A percentile compares a stretch with the other conserved stretches of the same genome.
These are phyloP conservation scores for Sphaerulina musiva DNA, from an alignment of 2,329 filamentous ascomycete genomes.

Conservation along the genomic window DNA sequence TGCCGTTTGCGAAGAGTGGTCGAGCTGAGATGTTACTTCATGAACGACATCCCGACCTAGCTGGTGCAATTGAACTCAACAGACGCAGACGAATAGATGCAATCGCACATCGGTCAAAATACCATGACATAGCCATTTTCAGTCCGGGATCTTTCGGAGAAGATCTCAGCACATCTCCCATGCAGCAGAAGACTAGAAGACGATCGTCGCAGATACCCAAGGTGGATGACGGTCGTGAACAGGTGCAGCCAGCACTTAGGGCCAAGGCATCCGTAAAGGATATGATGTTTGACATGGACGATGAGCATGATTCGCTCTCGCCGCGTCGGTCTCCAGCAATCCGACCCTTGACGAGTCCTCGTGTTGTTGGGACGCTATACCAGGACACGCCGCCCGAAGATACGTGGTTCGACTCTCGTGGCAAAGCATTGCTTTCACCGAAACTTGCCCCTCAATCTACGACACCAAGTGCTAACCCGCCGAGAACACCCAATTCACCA, in stretches of 20 bases:
- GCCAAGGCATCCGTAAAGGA: conserved; percentile 64
- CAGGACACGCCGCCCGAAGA: conserved; percentile 28
- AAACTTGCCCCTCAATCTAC: conserved; percentile 25
- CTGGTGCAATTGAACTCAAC: conserved; percentile 61
- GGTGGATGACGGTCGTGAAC: conserved; percentile 37
- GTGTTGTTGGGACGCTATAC: conserved; percentile 23
- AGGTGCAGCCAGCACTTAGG: conserved; percentile 56
- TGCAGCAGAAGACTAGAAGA: conserved; percentile 40
- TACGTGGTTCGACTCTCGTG: conserved; percentile 38
- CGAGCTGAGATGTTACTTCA: conserved; percentile 61
- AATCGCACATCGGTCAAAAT: conserved; percentile 60
- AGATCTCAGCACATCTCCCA: conserved; percentile 40
- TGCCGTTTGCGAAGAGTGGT: conserved; percentile 71
- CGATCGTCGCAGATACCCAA: conserved; percentile 36
- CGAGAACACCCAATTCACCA: conserved; percentile 31
- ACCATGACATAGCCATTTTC: conserved; percentile 61
- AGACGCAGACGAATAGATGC: conserved; percentile 64
- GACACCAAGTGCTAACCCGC: conserved; percentile 26
- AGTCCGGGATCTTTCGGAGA: conserved; percentile 62
- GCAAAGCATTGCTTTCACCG: conserved; percentile 32
- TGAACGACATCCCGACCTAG: conserved; percentile 58
- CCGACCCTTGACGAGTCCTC: conserved; percentile 23
- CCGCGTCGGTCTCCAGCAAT: conserved; percentile 26
- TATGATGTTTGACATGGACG: conserved; percentile 92
- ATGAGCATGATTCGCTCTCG: conserved; percentile 46